Evolutionary conservation across 1,139 yeast genomes (phyloP), one percentile per base, ranked within the genome.

Genomic region (Kurtzmaniella quercitrusa): DNA sequence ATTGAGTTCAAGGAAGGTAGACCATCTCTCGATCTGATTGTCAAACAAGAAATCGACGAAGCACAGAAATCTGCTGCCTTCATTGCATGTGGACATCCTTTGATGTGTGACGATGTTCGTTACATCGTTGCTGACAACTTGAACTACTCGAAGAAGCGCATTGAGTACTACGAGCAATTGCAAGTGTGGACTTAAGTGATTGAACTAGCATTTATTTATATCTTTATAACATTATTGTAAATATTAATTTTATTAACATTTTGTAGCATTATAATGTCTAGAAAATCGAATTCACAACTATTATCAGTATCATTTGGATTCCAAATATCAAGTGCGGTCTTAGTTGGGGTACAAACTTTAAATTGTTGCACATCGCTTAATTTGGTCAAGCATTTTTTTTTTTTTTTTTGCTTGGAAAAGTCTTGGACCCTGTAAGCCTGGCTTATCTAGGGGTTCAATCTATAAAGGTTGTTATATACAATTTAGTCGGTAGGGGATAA

Each of bases 81-180:
- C 49, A 67, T 73, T 18, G 61, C 72, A 1, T 76, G 81, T 55
- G 79, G 77, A 0, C 78, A 74, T 47, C 74, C 78, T 12, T 57
- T 57, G 14, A 66, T 74, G 73, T 73, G 67, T 35, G 88, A 82
- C 58, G 70, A 68, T 37, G 56, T 75, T 12, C 71, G 73, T 44
- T 57, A 57, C 8, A 53, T 63, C 1, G 68, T 65, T 14, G 68
- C 60, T 11, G 43, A 50, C 33, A 53, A 59, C 43, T 55, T 67
- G 8, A 59, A 53, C 38, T 53, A 61, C 40, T 47, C 53, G 2
- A 45, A 45, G 9, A 55, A 55, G 38, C 44, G 61, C 36, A 44
- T 59, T 2, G 63, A 59, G 36, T 53, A 54, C 36, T 57, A 18
- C 23, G 37, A 34, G 14, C 26, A 34, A 19, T 19, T 34, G 15